Conservation (phyloP, 768 basidiomycete genomes). For the Rhizopogon vinicolor region DNA sequence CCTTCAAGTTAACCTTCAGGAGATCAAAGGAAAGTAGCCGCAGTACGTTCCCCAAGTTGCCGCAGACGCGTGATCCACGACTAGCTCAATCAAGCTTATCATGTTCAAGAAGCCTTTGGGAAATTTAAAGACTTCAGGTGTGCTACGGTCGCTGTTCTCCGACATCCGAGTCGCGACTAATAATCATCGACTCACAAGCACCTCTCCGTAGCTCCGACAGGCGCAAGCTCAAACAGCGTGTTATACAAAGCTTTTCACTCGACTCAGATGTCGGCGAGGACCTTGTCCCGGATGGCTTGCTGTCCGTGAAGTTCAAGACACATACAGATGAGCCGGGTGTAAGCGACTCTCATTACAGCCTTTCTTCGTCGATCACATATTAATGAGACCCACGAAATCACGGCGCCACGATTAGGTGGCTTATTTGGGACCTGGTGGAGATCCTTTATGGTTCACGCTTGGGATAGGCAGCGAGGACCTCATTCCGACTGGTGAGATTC, state of each 20-base stretch:
- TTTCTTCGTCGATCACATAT: neutral
- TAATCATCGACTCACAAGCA: slow-evolving; percentile 27
- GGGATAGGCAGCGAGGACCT: slow-evolving; percentile 65
- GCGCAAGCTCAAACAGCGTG: slow-evolving; percentile 62
- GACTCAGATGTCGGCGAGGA: slow-evolving; percentile 57
- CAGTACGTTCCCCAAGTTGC: no score
- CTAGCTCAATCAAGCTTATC: slow-evolving; percentile 1
- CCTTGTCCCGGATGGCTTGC: slow-evolving; percentile 71
- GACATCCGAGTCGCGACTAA: neutral
- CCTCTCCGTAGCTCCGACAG: slow-evolving; percentile 72
- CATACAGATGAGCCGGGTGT: slow-evolving; percentile 66
- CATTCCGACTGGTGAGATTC: slow-evolving; percentile 57
- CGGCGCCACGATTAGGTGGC: slow-evolving; percentile 38
- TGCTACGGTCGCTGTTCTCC: neutral
- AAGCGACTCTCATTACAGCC: slow-evolving; percentile 17
- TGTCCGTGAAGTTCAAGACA: slow-evolving; percentile 62
- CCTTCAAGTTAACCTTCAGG: neutral
- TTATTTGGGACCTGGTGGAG: slow-evolving; percentile 59
- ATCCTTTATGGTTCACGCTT: slow-evolving; percentile 76
- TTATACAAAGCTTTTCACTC: slow-evolving; percentile 42
- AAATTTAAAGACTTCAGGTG: slow-evolving; percentile 64
- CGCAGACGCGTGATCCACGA: neutral
- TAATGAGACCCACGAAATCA: slow-evolving; percentile 1
- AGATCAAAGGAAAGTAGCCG: no score
- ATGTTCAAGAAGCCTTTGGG: slow-evolving; percentile 82